Evolutionary conservation across 441 rosid species (phyloP), one percentile per base, ranked within the genome.

Genomic region (Sinapis alba): DNA sequence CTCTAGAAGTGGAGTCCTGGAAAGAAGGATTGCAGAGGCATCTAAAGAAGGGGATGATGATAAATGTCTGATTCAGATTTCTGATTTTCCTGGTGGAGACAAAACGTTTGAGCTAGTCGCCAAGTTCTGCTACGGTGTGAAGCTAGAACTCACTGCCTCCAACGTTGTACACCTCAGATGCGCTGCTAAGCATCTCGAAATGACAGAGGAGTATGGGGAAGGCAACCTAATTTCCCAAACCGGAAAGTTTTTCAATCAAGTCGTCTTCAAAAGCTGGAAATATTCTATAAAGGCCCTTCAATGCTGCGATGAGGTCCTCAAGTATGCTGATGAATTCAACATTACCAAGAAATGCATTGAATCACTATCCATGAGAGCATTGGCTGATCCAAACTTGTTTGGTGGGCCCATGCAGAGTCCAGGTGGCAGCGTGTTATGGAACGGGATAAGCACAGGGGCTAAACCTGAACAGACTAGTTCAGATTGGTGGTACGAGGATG

Each of bases 401-500:
- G 97, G 92, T 27, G 92, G 95, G 57, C 97, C 95, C 1, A 86
- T 91, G 94, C 99, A 93, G 89, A 95, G 96, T 81, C 99, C 98
- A 7, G 98, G 99, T 15, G 98, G 97, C 34, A 93, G 94, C 51
- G 89, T 96, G 61, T 78, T 96, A 68, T 96, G 99, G 99, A 96
- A 93, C 26, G 99, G 97, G 82, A 96, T 96, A 81, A 96, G 95
- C 85, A 90, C 97, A 1, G 98, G 97, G 43, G 97, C 97, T 51
- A 84, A 93, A 78, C 90, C 94, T 16, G 90, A 82, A 83, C 83
- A 84, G 30, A 77, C 89, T 45, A 89, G 93, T 70, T 83, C 88
- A 28, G 97, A 91, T 75, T 96, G 99, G 99, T 96, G 99, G 99
- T 93, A 90, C 10, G 97, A 91, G 71, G 99, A 96, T 83, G 97